Evolutionary conservation across 2,329 filamentous ascomycete species (phyloP).

Genomic region (Penicillium sclerotiorum): DNA sequence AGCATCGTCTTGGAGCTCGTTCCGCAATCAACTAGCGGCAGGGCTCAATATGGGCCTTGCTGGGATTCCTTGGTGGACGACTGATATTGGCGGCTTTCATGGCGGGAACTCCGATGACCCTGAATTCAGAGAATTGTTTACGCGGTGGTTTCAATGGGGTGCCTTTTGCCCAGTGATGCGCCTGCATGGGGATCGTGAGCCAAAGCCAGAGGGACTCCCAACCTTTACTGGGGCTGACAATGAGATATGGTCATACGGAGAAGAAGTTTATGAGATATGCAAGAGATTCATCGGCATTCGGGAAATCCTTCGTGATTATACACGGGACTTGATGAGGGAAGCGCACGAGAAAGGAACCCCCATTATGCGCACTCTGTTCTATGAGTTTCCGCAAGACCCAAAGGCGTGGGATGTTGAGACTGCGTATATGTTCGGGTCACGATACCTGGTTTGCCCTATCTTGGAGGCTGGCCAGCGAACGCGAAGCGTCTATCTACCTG

Average conservation of each 20-base stretch:
- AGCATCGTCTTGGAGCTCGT: constrained; percentile 63
- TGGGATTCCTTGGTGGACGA: constrained; percentile 70
- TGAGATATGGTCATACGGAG: constrained; percentile 69
- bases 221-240: constrained; percentile 32
- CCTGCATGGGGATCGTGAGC: constrained; percentile 67
- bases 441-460: constrained; percentile 62
- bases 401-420: constrained; percentile 60
- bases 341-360: constrained; percentile 64
- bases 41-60: constrained; percentile 68
- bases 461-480: constrained; percentile 51
- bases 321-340: constrained; percentile 59
- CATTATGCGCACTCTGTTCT: constrained; percentile 65
- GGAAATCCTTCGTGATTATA: constrained; percentile 62
- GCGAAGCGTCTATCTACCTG: constrained; percentile 57
- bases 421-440: constrained; percentile 66
- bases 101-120: constrained; percentile 61
- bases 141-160: constrained; percentile 71
- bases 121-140: constrained; percentile 64
- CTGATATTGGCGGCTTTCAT: constrained; percentile 71
- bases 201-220: constrained; percentile 43
- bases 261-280: constrained; percentile 62
- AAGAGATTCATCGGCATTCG: constrained; percentile 61
- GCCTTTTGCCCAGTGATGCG: constrained; percentile 69
- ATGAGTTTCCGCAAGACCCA: constrained; percentile 62
- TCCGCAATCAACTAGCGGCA: constrained; percentile 63